A percentile compares a stretch with the other conserved stretches of the same genome.
Evolutionary conservation across 306 rosid species (phyloP).

Genomic region (Inga laurina): DNA sequence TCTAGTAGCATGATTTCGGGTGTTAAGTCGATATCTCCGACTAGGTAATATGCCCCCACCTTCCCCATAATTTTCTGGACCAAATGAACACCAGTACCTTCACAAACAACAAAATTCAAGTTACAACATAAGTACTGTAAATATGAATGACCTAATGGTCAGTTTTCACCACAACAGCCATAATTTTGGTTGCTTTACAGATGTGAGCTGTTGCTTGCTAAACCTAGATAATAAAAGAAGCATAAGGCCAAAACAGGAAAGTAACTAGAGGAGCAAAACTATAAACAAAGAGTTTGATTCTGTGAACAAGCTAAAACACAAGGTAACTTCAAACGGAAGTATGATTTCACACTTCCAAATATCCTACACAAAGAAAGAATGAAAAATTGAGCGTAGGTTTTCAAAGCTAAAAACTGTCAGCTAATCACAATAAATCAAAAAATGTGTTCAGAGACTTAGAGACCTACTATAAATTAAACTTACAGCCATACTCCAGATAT

Average conservation of each 20-base stretch:
- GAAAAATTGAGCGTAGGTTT: not conserved
- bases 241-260: not conserved
- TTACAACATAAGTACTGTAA: slow-evolving; percentile 18
- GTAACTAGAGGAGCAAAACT: not conserved
- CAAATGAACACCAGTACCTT: slow-evolving; percentile 97
- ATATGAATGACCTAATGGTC: not conserved
- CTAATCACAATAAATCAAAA: not conserved
- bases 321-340: not conserved
- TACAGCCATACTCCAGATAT: slow-evolving; percentile 83
- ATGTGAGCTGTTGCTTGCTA: not conserved
- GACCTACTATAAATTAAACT: slow-evolving; percentile 34
- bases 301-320: not conserved
- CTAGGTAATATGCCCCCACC: slow-evolving; percentile 89
- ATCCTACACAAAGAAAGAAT: not conserved
- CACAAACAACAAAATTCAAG: slow-evolving; percentile 26
- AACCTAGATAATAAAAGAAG: not conserved
- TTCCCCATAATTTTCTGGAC: slow-evolving; percentile 98
- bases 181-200: slow-evolving; percentile 8
- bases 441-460: not conserved
- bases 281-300: not conserved
- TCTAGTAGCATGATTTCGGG: slow-evolving; percentile 95
- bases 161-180: not conserved
- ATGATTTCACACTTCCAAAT: not conserved
- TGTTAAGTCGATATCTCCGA: slow-evolving; percentile 86
- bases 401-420: not conserved